Percentiles rank a stretch among this genome's conserved stretches.
Evolutionary conservation across 352 stramenopile genomes (phyloP).

Genomic region (Pythium folliculosum): DNA sequence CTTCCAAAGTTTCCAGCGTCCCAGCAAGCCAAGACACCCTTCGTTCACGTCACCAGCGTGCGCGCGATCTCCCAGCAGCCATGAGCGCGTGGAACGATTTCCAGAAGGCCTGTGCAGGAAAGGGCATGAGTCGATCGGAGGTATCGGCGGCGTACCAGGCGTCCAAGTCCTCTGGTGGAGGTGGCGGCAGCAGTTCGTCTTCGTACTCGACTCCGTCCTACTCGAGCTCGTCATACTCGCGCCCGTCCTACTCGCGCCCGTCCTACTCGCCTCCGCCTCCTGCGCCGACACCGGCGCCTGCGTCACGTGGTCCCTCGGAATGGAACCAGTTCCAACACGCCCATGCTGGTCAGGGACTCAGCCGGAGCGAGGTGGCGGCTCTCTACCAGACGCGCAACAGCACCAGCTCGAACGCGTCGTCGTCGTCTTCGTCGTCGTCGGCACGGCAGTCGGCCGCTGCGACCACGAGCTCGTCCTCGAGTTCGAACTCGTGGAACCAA

Average conservation of each 20-base stretch:
- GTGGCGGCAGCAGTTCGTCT: not conserved
- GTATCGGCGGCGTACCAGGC: constrained; percentile 5
- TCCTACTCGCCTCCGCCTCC: not conserved
- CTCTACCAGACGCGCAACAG: constrained; percentile 5
- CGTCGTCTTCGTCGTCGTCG: not conserved
- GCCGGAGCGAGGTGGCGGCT: not conserved
- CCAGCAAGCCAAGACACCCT: no score
- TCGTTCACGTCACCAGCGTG: no score
- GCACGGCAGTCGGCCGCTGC: no score
- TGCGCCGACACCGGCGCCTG: not conserved
- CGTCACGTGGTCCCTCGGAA: not conserved
- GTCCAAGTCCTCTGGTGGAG: constrained; percentile 1
- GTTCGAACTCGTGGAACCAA: constrained; percentile 8
- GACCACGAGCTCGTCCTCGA: not conserved
- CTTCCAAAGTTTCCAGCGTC: not conserved
- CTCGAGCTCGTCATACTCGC: not conserved
- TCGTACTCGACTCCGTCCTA: not conserved
- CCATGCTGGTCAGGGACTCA: constrained; percentile 1
- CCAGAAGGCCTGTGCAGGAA: not conserved
- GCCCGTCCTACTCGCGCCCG: not conserved
- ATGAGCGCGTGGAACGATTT: not conserved
- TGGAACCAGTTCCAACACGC: constrained; percentile 9
- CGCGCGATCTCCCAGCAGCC: no score
- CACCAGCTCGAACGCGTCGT: not conserved
- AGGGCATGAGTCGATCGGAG: not conserved